Percentiles rank a stretch among this genome's conserved stretches.
Conservation (phyloP, 352 stramenopile species). For the Globisporangium iwayamae region DNA sequence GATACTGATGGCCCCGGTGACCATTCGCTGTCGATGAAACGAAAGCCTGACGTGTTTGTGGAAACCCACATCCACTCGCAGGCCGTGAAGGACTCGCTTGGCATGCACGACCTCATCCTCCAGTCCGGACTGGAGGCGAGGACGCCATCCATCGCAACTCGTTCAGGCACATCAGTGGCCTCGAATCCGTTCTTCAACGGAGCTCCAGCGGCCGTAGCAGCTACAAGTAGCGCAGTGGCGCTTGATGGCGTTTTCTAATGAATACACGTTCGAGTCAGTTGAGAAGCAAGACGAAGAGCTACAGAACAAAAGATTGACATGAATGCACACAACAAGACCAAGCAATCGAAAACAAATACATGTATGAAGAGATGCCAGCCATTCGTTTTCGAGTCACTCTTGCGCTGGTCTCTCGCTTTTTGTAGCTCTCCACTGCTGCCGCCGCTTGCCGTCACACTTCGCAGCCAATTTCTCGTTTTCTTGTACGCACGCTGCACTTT, state of each 20-base stretch:
- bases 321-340: background rate
- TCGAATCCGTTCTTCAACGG: conserved; percentile 6
- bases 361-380: conserved; percentile 11
- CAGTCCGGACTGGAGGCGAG: conserved; percentile 17
- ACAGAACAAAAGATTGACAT: background rate
- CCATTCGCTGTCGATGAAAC: background rate
- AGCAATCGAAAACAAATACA: conserved; percentile 13
- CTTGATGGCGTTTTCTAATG: conserved; percentile 16
- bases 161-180: background rate
- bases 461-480: background rate
- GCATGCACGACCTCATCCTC: conserved; percentile 31
- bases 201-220: background rate
- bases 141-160: background rate
- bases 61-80: conserved; percentile 31
- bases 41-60: conserved; percentile 17
- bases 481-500: background rate
- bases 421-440: background rate
- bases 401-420: background rate
- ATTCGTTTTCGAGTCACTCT: too few relatives aligned
- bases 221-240: background rate
- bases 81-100: conserved; percentile 28
- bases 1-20: background rate
- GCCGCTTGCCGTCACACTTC: too few relatives aligned
- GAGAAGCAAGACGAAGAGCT: background rate
- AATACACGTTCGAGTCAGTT: background rate